Percentiles rank a stretch among this genome's conserved stretches.
Evolutionary conservation across 2,329 filamentous ascomycete genomes (phyloP).

Genomic region (Aspergillus pseudoglaucus): DNA sequence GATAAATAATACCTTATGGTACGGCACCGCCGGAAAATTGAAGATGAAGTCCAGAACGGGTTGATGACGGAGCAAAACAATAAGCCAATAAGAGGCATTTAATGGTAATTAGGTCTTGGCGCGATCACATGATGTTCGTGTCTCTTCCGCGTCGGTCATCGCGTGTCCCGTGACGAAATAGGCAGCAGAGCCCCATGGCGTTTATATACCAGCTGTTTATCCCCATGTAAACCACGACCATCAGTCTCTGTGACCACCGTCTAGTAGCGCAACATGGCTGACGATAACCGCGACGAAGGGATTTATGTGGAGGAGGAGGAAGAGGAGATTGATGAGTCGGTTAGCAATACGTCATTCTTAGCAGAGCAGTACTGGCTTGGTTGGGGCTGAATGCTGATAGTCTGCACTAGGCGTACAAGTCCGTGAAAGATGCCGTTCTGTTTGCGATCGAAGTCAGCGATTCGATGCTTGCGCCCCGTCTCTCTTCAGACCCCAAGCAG

Average conservation of each 20-base stretch:
- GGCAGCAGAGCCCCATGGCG: conserved; percentile 14
- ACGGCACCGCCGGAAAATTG: background rate
- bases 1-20: background rate
- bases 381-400: background rate
- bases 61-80: conserved; percentile 11
- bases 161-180: conserved; percentile 17
- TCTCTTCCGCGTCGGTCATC: conserved; percentile 19
- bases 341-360: conserved; percentile 14
- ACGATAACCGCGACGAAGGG: conserved; percentile 30
- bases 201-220: background rate
- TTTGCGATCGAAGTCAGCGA: conserved; percentile 89
- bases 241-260: background rate
- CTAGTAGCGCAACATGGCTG: conserved; percentile 25
- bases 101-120: conserved; percentile 23
- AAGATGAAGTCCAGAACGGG: conserved; percentile 7
- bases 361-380: background rate
- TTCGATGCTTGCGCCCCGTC: conserved; percentile 71
- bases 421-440: conserved; percentile 94
- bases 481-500: conserved; percentile 63
- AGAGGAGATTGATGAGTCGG: conserved; percentile 41
- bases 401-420: conserved; percentile 66
- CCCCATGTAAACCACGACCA: background rate
- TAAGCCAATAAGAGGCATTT: conserved; percentile 22
- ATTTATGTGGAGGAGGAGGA: conserved; percentile 40
- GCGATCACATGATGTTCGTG: conserved; percentile 31